Evolutionary conservation across 2,329 filamentous ascomycete species (phyloP).

Genomic region (Penicillium digitatum): DNA sequence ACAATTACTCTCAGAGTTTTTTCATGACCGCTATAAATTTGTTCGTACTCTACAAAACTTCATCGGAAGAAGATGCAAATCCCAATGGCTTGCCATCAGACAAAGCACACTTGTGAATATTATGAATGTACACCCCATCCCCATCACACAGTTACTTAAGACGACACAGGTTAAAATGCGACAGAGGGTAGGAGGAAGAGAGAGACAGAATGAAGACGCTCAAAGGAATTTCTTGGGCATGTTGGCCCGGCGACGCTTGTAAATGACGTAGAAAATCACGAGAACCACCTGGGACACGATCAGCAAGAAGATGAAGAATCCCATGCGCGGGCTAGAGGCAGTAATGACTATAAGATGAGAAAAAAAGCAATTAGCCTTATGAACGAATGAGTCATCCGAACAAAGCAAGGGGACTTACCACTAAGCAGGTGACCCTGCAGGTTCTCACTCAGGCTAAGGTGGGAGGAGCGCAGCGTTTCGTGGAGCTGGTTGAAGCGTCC

Average conservation of each 20-base stretch:
- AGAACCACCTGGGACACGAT: conserved; percentile 71
- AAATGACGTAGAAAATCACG: conserved; percentile 65
- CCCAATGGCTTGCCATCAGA: conserved; percentile 1
- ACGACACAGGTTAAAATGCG: background rate
- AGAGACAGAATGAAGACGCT: conserved; percentile 7
- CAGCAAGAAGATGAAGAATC: conserved; percentile 64
- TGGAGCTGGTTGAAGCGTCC: conserved; percentile 54
- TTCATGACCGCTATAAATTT: background rate
- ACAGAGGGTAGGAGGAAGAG: background rate
- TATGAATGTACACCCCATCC: background rate
- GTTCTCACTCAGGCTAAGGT: conserved; percentile 50
- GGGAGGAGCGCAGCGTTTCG: conserved; percentile 51
- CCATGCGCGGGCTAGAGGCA: conserved; percentile 54
- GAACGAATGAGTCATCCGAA: background rate
- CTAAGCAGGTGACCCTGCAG: conserved; percentile 49
- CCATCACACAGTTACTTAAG: background rate
- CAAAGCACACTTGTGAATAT: conserved; percentile 12
- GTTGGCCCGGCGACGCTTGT: conserved; percentile 71
- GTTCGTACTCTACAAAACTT: conserved; percentile 24
- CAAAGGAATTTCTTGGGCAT: conserved; percentile 91
- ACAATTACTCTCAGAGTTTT: background rate
- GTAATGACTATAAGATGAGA: conserved; percentile 44
- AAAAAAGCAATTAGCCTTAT: conserved; percentile 1
- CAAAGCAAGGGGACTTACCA: conserved; percentile 41
- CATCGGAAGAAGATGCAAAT: conserved; percentile 5